A percentile compares a stretch with the other conserved stretches of the same genome.
These are phyloP conservation scores for Gracilaria gracilis DNA, from an alignment of 23 red algal species.

Conservation along the genomic window DNA sequence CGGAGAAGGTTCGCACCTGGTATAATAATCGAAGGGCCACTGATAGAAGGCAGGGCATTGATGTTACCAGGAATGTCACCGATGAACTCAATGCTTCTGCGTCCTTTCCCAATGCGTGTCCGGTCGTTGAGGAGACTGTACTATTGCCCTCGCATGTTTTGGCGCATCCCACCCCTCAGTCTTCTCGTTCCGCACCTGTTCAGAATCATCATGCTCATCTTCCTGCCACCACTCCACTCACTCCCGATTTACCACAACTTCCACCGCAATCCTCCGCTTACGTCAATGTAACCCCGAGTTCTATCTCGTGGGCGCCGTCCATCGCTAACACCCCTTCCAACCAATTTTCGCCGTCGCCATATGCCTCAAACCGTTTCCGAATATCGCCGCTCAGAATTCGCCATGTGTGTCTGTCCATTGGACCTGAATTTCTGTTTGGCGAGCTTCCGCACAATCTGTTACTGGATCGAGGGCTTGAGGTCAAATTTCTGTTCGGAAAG, in stretches of 20 bases:
- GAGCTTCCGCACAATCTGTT: conserved; percentile 42
- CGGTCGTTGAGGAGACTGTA: conserved; percentile 19
- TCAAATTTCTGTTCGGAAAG: conserved; percentile 78
- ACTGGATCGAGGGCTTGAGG: conserved; percentile 58
- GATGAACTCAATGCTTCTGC: conserved; percentile 14
- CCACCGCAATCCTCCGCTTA: not conserved
- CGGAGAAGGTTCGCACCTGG: conserved; percentile 78
- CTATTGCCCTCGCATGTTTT: not conserved
- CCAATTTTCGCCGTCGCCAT: conserved; percentile 9
- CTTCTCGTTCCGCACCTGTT: not conserved
- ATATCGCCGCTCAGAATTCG: conserved; percentile 67
- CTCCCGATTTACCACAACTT: conserved; percentile 13
- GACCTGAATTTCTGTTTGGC: conserved; percentile 2
- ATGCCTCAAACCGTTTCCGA: conserved; percentile 37
- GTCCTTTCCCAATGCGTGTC: conserved; percentile 17
- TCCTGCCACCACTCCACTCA: not conserved
- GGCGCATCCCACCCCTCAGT: conserved; percentile 10
- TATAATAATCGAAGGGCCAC: conserved; percentile 72
- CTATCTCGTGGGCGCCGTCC: conserved; percentile 55
- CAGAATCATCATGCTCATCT: not conserved
- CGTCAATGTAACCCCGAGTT: conserved; percentile 33
- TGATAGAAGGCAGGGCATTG: conserved; percentile 67
- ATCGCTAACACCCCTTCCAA: conserved; percentile 23
- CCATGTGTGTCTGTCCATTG: conserved; percentile 14
- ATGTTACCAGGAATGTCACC: conserved; percentile 46